Evolutionary conservation across 176 grass and related monocot species (phyloP), one percentile per base, ranked within the genome.

Genomic region (Carex littledalei): DNA sequence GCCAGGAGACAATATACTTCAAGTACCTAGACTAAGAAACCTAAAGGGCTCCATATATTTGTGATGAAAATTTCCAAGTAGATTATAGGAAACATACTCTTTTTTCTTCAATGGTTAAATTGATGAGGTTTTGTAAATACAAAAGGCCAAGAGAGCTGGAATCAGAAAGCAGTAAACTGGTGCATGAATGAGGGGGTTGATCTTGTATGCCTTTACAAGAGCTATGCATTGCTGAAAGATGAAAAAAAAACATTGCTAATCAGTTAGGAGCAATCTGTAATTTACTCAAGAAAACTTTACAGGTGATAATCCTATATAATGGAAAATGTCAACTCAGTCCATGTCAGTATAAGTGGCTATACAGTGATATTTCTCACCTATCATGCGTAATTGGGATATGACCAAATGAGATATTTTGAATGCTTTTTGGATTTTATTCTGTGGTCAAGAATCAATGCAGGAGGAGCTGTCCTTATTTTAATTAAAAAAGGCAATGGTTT

Each of bases 171-270:
- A 90, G 84, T 91, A 88, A 35, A 94, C 72, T 34, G 91, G 93
- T 17, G 91, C 89, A 67, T 98, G 88, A 59, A 93, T 65, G 26
- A 98, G 79, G 58, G 96, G 91, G 83, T 98, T 95, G 86, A 98
- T 98, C 21, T 89, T 85, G 85, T 89, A 98, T 50, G 96, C 96
- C 81, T 89, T 98, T 60, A 94, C 91, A 84, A 98, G 88, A 82
- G 89, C 91, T 84, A 90, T 95, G 81, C 91, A 98, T 73, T 90
- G 65, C 96, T 98, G 91, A 85, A 90, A 20, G 65, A 45, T 18
- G 18, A 45, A 41, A 78, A 81, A 34, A 85, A 58, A 24, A 43
- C 6, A 78, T 57, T 16, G 14, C 22, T 10, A n/a, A 45, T 72
- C 37, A 72, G 74, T 78, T 12, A 56, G 5, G 13, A 56, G 26